phyloP scores from a whole-genome alignment of 192 early-diverging fungal genomes.

The Podila clonocystis region DNA sequence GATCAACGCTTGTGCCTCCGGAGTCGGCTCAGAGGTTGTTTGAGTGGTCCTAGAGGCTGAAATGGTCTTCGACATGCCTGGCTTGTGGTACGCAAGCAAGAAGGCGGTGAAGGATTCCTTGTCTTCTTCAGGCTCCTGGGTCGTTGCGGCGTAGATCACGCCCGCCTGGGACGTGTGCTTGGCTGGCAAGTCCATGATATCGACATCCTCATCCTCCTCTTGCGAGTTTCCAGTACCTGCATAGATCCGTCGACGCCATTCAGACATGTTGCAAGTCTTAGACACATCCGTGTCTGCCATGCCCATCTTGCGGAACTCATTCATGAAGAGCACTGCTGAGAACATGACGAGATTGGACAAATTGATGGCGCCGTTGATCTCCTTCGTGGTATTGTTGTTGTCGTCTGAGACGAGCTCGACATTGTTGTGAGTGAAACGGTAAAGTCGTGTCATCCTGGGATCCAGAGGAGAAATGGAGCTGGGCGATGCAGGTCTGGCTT shows the following conservation, averaged over 20 bases:
- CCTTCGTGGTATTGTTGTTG: not conserved
- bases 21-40: not conserved
- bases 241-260: conserved; percentile 43
- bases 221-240: not conserved
- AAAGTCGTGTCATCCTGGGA: conserved; percentile 20
- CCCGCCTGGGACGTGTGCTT: conserved; percentile 25
- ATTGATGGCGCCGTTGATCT: conserved; percentile 13
- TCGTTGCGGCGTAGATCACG: conserved; percentile 33
- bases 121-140: not conserved
- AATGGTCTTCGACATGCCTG: conserved; percentile 20
- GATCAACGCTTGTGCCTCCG: conserved; percentile 12
- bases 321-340: conserved; percentile 40
- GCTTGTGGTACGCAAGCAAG: conserved; percentile 31
- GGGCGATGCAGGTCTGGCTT: not conserved
- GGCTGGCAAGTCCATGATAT: conserved; percentile 16
- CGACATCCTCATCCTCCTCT: conserved; percentile 13
- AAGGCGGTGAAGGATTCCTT: conserved; percentile 36
- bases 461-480: not conserved
- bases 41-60: not conserved
- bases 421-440: conserved; percentile 37
- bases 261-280: conserved; percentile 50
- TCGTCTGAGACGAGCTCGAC: conserved; percentile 8
- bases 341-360: conserved; percentile 43
- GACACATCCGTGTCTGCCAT: conserved; percentile 37
- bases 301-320: conserved; percentile 29